Evolutionary conservation across 2,329 filamentous ascomycete species (phyloP), one percentile per base, ranked within the genome.

Genomic region (Curvularia spicifera): DNA sequence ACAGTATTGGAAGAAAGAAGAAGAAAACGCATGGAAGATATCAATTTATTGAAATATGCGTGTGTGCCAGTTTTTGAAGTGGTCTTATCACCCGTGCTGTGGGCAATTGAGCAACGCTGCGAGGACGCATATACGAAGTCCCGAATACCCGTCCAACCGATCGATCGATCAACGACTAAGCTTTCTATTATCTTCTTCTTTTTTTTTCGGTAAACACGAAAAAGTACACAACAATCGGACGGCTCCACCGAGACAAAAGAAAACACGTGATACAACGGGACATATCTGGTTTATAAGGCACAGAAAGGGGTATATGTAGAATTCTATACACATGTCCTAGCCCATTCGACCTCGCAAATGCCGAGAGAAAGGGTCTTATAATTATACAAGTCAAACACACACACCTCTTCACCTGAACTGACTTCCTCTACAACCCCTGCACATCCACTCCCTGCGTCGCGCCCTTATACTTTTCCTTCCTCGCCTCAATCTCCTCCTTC

Each of bases 401-500:
- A 28, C 26, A 28, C 15, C 35, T 9, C 15, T 18, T 15, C 26
- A 8, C 18, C 18, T 18, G 18, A 18, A 18, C 39, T 42, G 9
- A 1, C 2, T n/a, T 12, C 24, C 26, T 12, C 22, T 46, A 66
- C 54, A 64, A 45, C 7, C 59, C 63, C 22, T 46, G 56, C n/a
- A 65, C 56, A 22, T 50, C 39, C 9, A 65, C 6, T 7, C 43
- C 51, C 26, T 22, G 28, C 28, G 39, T 43, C 33, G 42, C 51
- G 42, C 53, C 54, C 59, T 56, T 68, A 56, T 70, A 76, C 29
- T 51, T 57, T 48, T 54, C 67, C 65, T 77, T 77, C 63, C 71
- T 61, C 60, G 40, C 61, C 57, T 73, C 69, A 20, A 75, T 57
- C 45, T 71, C 72, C 60, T 68, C 67, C 67, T 47, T 76, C 28